Percentiles rank a stretch among this genome's conserved stretches.
Evolutionary conservation across 345 rosid species (phyloP).

Genomic region (Hibiscus trionum): DNA sequence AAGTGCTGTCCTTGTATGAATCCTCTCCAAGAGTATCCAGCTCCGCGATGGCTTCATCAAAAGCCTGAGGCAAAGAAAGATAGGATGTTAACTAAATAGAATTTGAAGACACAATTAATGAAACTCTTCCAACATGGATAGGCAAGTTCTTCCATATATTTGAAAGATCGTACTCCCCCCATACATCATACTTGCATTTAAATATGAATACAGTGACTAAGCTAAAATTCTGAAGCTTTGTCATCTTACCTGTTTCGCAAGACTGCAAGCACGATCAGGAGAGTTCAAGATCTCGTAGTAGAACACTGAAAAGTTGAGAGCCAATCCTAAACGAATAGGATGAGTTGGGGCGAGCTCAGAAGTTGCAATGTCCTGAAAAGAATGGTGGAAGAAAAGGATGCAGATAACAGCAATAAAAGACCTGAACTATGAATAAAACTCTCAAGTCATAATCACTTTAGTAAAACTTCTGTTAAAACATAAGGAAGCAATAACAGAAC

Average conservation of each 20-base stretch:
- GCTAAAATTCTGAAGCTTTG: neutral
- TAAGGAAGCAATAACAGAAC: too few relatives aligned
- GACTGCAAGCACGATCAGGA: neutral
- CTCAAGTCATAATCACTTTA: neutral
- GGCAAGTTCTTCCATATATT: neutral
- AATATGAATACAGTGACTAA: neutral
- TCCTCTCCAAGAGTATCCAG: constrained; percentile 53
- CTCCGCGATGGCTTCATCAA: constrained; percentile 74
- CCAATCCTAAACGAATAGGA: neutral
- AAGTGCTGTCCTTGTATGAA: constrained; percentile 70
- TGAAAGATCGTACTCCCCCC: neutral
- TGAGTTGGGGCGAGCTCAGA: neutral
- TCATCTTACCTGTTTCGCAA: neutral
- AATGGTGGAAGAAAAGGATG: neutral
- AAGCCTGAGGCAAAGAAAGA: constrained; percentile 26
- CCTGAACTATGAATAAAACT: neutral
- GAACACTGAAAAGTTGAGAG: neutral
- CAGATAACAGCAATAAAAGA: neutral
- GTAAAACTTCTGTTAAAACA: neutral
- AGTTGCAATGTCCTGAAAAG: neutral
- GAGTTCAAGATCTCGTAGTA: neutral
- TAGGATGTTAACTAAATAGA: neutral
- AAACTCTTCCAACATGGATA: neutral
- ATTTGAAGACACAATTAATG: neutral
- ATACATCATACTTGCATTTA: too few relatives aligned